Percentiles rank a stretch among this genome's conserved stretches.
Evolutionary conservation across 106 monocot genomes (phyloP).

Genomic region (Dendrobium chrysotoxum): DNA sequence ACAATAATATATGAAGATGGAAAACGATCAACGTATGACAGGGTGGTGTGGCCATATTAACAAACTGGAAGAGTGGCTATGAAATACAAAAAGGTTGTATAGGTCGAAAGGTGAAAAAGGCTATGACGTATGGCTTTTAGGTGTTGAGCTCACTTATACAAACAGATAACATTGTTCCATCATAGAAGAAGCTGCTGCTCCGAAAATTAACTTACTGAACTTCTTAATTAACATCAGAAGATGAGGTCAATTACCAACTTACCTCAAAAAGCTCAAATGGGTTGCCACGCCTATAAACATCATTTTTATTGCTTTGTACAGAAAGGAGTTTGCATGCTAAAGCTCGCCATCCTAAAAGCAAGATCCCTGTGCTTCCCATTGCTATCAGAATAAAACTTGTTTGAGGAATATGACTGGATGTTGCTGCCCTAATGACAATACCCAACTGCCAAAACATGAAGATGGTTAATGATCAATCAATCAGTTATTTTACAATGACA

Average conservation of each 20-base stretch:
- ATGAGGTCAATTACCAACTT: background rate
- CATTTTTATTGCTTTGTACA: slow-evolving; percentile 40
- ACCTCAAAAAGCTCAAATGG: slow-evolving; percentile 92
- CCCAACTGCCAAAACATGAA: slow-evolving; percentile 39
- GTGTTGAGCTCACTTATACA: too few relatives aligned
- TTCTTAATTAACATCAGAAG: background rate
- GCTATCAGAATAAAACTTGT: slow-evolving; percentile 53
- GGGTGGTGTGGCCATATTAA: too few relatives aligned
- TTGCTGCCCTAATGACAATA: slow-evolving; percentile 46
- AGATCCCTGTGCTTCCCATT: slow-evolving; percentile 70
- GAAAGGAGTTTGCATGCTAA: slow-evolving; percentile 39
- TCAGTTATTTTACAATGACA: background rate
- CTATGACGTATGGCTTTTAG: too few relatives aligned
- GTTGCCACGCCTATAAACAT: slow-evolving; percentile 65
- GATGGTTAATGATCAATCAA: background rate
- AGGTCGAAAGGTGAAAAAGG: too few relatives aligned
- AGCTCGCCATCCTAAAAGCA: slow-evolving; percentile 72
- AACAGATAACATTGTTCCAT: too few relatives aligned
- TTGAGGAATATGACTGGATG: slow-evolving; percentile 58
- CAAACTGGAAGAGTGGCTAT: too few relatives aligned
- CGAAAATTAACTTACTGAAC: too few relatives aligned
- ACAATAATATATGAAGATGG: too few relatives aligned
- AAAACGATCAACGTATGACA: too few relatives aligned
- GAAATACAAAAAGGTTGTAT: too few relatives aligned
- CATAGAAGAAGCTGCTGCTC: too few relatives aligned